These are phyloP conservation scores for Neocatenulostroma microsporum DNA, from an alignment of 2,329 filamentous ascomycete species.

Conservation along the genomic window DNA sequence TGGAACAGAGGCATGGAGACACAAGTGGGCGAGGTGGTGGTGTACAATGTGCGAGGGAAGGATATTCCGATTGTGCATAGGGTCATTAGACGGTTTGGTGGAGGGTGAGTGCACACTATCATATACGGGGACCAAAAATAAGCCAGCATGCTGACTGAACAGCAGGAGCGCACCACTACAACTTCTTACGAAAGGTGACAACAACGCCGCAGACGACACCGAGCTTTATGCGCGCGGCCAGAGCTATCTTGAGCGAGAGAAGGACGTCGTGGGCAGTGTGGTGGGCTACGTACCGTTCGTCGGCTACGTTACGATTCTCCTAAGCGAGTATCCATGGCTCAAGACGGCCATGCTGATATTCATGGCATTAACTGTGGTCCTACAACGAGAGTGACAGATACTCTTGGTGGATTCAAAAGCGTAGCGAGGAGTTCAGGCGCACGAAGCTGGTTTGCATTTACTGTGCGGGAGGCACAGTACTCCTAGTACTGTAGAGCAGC, in stretches of 20 bases:
- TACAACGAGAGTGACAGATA: constrained; percentile 67
- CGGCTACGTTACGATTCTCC: constrained; percentile 91
- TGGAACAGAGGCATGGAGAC: constrained; percentile 63
- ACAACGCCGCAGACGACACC: constrained; percentile 88
- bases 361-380: constrained; percentile 87
- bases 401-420: no score
- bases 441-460: neutral
- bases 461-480: constrained; percentile 8
- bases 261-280: constrained; percentile 90
- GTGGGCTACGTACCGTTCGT: constrained; percentile 88
- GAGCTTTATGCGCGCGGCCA: constrained; percentile 82
- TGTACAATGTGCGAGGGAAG: constrained; percentile 83
- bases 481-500: neutral
- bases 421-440: constrained; percentile 13
- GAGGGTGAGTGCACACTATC: constrained; percentile 45
- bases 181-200: constrained; percentile 94
- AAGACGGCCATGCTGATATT: constrained; percentile 91
- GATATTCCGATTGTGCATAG: constrained; percentile 97
- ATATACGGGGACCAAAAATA: no score
- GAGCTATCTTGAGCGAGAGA: constrained; percentile 67
- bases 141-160: constrained; percentile 5
- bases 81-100: constrained; percentile 64
- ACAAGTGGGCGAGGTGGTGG: constrained; percentile 64
- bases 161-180: constrained; percentile 46
- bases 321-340: constrained; percentile 93